A percentile compares a stretch with the other conserved stretches of the same genome.
Conservation (phyloP, 768 basidiomycete species). For the Podaxis sp. region DNA sequence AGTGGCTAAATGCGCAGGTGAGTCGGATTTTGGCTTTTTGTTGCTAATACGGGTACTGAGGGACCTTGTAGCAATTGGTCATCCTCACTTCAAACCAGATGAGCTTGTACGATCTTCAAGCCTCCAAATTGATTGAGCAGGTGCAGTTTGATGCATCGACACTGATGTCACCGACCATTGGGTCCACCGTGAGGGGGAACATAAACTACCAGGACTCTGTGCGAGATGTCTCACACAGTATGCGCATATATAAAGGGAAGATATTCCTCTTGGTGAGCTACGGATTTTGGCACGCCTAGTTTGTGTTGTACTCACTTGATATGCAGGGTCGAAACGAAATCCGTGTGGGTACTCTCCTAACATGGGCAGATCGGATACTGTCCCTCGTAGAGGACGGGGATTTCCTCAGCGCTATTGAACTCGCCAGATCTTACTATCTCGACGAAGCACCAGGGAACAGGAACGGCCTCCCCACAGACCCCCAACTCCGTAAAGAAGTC, state of each 20-base stretch:
- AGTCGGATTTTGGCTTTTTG: conserved; percentile 34
- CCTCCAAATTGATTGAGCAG: conserved; percentile 58
- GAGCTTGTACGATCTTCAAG: conserved; percentile 66
- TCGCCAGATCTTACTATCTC: conserved; percentile 78
- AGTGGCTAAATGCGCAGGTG: conserved; percentile 89
- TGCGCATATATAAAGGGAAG: conserved; percentile 85
- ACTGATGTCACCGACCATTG: conserved; percentile 53
- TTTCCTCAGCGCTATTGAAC: conserved; percentile 87
- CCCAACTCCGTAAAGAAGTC: conserved; percentile 51
- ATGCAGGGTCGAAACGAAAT: conserved; percentile 61
- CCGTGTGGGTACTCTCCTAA: conserved; percentile 80
- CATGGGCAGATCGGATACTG: conserved; percentile 94
- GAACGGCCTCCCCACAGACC: conserved; percentile 78
- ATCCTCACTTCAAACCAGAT: conserved; percentile 56
- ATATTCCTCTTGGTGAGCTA: conserved; percentile 81
- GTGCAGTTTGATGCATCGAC: conserved; percentile 54
- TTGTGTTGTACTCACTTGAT: neutral
- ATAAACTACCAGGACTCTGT: conserved; percentile 48
- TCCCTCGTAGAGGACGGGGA: conserved; percentile 81
- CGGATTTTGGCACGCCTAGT: conserved; percentile 3
- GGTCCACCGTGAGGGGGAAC: conserved; percentile 43
- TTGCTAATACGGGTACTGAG: conserved; percentile 5
- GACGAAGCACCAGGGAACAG: conserved; percentile 81
- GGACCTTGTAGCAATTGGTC: conserved; percentile 59
- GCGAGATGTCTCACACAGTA: conserved; percentile 61